Evolutionary conservation across 2,329 filamentous ascomycete genomes (phyloP).

Genomic region (Periglandula ipomoeae): DNA sequence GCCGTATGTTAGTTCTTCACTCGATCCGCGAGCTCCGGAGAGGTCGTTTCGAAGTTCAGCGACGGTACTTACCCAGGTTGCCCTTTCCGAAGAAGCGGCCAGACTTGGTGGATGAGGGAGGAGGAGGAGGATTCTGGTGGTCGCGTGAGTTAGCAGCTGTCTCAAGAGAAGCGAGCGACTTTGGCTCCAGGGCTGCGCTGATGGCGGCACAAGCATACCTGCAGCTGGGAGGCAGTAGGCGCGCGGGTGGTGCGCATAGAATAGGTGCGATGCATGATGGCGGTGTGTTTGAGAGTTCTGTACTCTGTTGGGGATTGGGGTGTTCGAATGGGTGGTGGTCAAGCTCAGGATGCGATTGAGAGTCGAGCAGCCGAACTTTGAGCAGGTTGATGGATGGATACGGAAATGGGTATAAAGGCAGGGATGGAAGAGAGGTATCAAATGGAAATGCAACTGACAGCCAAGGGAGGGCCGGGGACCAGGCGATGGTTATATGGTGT

Average conservation of each 20-base stretch:
- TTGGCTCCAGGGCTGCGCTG: background rate
- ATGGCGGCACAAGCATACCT: slow-evolving; percentile 28
- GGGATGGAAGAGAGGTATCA: slow-evolving; percentile 1
- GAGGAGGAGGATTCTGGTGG: slow-evolving; percentile 82
- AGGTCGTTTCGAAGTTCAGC: background rate
- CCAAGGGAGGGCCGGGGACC: background rate
- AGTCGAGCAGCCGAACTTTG: background rate
- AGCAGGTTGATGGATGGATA: background rate
- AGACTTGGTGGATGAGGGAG: slow-evolving; percentile 82
- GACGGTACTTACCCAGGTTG: slow-evolving; percentile 65
- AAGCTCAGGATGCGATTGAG: slow-evolving; percentile 1
- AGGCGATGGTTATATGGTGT: slow-evolving; percentile 11
- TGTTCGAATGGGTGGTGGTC: background rate
- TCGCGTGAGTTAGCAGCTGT: background rate
- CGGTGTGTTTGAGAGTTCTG: slow-evolving; percentile 13
- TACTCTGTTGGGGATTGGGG: slow-evolving; percentile 9
- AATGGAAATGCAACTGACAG: background rate
- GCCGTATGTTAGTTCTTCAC: background rate
- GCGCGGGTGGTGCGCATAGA: slow-evolving; percentile 97
- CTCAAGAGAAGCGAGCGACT: background rate
- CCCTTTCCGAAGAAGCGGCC: slow-evolving; percentile 80
- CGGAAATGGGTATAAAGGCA: background rate
- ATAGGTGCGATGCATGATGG: slow-evolving; percentile 91
- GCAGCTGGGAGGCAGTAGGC: slow-evolving; percentile 76
- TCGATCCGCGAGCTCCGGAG: background rate